Conservation (phyloP, 306 rosid species). For the Luffa aegyptiaca region DNA sequence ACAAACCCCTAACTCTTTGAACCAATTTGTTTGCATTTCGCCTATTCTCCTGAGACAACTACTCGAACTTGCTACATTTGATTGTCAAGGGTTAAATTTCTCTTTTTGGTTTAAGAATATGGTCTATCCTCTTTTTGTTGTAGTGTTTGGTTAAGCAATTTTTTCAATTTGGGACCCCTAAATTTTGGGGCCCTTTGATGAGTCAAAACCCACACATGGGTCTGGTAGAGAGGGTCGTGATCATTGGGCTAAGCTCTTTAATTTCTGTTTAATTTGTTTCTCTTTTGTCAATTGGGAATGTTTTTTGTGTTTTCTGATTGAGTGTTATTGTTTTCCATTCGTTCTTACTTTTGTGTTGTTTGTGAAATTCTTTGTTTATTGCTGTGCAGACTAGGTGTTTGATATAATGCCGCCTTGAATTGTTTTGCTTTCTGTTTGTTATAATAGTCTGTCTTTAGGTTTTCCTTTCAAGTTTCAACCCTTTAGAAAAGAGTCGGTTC, state of each 20-base stretch:
- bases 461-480: background rate
- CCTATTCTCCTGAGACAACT: too few species aligned
- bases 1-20: too few species aligned
- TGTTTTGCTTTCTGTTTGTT: background rate
- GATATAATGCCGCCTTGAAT: constrained; percentile 5
- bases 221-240: background rate
- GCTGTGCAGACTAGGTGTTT: background rate
- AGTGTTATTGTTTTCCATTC: background rate
- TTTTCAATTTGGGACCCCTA: too few species aligned
- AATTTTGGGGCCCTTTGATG: too few species aligned
- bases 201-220: too few species aligned
- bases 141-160: too few species aligned
- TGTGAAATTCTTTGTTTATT: background rate
- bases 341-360: background rate
- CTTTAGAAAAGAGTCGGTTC: too few species aligned
- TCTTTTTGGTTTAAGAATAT: too few species aligned
- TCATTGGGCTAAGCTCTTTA: background rate
- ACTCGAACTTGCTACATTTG: too few species aligned
- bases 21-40: too few species aligned
- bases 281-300: background rate
- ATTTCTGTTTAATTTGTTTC: background rate
- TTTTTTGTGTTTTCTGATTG: background rate
- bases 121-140: too few species aligned
- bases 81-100: too few species aligned
- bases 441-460: background rate